Base-by-base conservation (phyloP, 2,329 filamentous ascomycete genomes). In the Penicillium sp. region DNA sequence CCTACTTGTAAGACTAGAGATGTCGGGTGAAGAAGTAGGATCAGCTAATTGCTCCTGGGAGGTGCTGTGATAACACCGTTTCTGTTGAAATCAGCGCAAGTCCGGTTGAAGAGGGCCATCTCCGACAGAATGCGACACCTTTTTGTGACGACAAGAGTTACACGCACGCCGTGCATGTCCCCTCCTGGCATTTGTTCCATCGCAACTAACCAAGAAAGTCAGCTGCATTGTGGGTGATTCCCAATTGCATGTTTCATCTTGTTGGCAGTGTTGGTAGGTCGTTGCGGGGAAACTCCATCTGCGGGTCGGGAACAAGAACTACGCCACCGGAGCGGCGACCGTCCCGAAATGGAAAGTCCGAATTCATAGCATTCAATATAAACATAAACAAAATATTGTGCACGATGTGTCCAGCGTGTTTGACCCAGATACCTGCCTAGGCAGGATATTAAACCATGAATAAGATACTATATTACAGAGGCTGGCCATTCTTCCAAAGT, bases 131-230 rank as follows among this genome's bases (percentile, higher is more conserved):
- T n/a, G n/a, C 21, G 10, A 42, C 15, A 50, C 52, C 46, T 54
- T 54, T 54, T 45, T 54, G 12, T 45, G 52, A 25, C 52, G 52
- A 44, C 52, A 54, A 16, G 32, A 32, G 18, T 40, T 34, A 31
- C 52, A 54, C 2, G 52, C 52, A 15, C 46, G 46, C 8, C 27
- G 39, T 7, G 18, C 16, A n/a, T 54, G 52, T 2, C 40, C 34
- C 31, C 52, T 50, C 27, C 45, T 45, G 25, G 31, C 27, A 50
- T 50, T 50, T 15, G 18, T 21, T 23, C 46, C 39, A 25, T 42
- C 27, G 7, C 15, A 9, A 29, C 40, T 44, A 12, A 54, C 13
- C 12, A 54, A 21, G 16, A 54, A 54, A 6, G 46, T 54, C 21
- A 54, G 40, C 16, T 54, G 46, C 52, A 54, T 54, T n/a, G 16